phyloP scores from a whole-genome alignment of 306 rosid species.

The Mimosa pudica region DNA sequence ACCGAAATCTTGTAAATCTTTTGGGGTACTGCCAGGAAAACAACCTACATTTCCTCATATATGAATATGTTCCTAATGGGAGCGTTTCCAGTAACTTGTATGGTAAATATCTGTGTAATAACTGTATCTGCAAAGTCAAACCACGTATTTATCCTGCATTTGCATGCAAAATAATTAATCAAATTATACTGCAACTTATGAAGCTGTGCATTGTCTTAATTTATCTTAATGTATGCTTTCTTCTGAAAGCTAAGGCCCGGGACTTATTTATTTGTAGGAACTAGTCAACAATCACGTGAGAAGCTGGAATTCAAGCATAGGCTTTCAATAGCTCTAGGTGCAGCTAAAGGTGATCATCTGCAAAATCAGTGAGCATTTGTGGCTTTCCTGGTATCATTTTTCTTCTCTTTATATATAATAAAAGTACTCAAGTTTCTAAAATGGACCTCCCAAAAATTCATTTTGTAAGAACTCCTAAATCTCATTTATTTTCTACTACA shows the following conservation, averaged over 20 bases:
- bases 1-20: conserved; percentile 80
- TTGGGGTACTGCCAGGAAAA: conserved; percentile 95
- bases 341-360: conserved; percentile 99
- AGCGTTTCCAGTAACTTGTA: conserved; percentile 91
- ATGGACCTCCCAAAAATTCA: conserved; percentile 50
- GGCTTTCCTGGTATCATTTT: conserved; percentile 95
- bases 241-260: conserved; percentile 21
- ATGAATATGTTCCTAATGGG: conserved; percentile 85
- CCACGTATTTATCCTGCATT: neutral
- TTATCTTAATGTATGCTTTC: conserved; percentile 21
- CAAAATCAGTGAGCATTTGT: conserved; percentile 99
- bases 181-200: neutral
- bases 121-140: conserved; percentile 7
- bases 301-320: conserved; percentile 91
- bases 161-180: neutral
- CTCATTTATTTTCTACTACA: conserved; percentile 34
- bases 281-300: conserved; percentile 57
- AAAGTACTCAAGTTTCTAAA: conserved; percentile 46
- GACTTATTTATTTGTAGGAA: conserved; percentile 46
- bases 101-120: conserved; percentile 64
- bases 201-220: neutral
- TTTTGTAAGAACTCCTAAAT: conserved; percentile 49
- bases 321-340: conserved; percentile 88
- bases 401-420: conserved; percentile 57
- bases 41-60: conserved; percentile 79